Conservation (phyloP, 2,329 filamentous ascomycete genomes). For the Colletotrichum horii region DNA sequence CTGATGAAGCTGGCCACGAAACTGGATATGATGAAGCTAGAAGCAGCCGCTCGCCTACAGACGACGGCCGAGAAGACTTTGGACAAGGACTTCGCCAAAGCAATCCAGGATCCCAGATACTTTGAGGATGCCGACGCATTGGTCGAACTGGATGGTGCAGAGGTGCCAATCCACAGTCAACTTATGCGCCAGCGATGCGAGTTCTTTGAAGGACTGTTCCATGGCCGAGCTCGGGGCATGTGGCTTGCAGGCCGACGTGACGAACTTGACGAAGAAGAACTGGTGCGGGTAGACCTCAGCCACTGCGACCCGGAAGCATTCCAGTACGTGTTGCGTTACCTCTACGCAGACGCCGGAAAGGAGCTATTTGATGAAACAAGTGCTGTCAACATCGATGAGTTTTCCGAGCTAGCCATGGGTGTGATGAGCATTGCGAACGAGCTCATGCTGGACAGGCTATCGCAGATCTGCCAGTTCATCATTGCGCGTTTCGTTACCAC, state of each 20-base stretch:
- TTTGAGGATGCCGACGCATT: constrained; percentile 82
- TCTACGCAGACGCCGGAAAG: constrained; percentile 83
- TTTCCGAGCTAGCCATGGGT: constrained; percentile 88
- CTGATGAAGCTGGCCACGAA: constrained; percentile 84
- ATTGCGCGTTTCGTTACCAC: constrained; percentile 85
- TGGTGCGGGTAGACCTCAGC: constrained; percentile 77
- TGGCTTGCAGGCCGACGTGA: constrained; percentile 80
- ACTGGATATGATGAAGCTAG: constrained; percentile 74
- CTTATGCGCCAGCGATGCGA: constrained; percentile 84
- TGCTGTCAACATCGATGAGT: constrained; percentile 76
- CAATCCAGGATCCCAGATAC: constrained; percentile 71
- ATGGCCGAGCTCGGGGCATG: constrained; percentile 82
- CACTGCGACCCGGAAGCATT: constrained; percentile 81
- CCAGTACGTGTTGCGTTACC: constrained; percentile 75
- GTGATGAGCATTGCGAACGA: constrained; percentile 92
- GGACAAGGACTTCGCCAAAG: constrained; percentile 71
- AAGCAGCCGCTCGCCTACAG: constrained; percentile 80
- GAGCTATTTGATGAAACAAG: constrained; percentile 83
- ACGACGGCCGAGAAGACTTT: constrained; percentile 67
- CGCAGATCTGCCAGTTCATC: constrained; percentile 85
- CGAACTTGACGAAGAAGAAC: constrained; percentile 36
- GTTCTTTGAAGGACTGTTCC: constrained; percentile 90
- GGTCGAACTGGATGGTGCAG: constrained; percentile 78
- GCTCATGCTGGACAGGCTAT: constrained; percentile 90
- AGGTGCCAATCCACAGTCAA: constrained; percentile 75